phyloP scores from a whole-genome alignment of 805 yeast species.

The Sungouiella thailandica region DNA sequence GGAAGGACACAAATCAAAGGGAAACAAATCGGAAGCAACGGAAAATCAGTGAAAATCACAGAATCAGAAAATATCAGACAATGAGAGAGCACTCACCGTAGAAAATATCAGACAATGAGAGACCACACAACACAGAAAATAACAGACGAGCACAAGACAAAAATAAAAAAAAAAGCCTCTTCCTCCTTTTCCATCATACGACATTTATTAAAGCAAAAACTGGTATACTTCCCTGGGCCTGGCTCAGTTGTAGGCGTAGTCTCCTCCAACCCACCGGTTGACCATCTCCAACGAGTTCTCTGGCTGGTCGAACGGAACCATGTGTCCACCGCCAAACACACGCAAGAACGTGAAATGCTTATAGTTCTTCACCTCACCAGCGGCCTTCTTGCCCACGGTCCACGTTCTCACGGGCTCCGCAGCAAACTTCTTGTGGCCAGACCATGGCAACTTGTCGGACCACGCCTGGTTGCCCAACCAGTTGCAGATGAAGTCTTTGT shows the following conservation, averaged over 20 bases:
- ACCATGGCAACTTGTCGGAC: conserved; percentile 44
- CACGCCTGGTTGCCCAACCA: conserved; percentile 90
- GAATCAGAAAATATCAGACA: too few species aligned
- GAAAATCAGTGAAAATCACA: too few species aligned
- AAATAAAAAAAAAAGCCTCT: too few species aligned
- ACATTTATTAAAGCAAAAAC: too few species aligned
- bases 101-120: too few species aligned
- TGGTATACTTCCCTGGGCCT: neutral
- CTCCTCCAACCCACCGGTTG: conserved; percentile 79
- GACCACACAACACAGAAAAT: too few species aligned
- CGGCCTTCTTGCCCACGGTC: conserved; percentile 30
- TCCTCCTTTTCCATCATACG: too few species aligned
- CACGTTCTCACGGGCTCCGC: conserved; percentile 38
- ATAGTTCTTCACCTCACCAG: conserved; percentile 71
- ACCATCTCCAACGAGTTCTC: conserved; percentile 72
- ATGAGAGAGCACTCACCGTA: too few species aligned
- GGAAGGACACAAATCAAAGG: too few species aligned
- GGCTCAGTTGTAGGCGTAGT: conserved; percentile 23
- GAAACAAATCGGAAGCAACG: too few species aligned
- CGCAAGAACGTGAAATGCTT: conserved; percentile 76
- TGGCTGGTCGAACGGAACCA: conserved; percentile 93
- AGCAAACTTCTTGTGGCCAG: conserved; percentile 37
- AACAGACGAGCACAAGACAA: too few species aligned
- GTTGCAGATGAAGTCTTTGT: conserved; percentile 87
- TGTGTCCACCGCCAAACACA: conserved; percentile 88